These are phyloP conservation scores for Inga oerstediana DNA, from an alignment of 306 rosid genomes.

Conservation along the genomic window DNA sequence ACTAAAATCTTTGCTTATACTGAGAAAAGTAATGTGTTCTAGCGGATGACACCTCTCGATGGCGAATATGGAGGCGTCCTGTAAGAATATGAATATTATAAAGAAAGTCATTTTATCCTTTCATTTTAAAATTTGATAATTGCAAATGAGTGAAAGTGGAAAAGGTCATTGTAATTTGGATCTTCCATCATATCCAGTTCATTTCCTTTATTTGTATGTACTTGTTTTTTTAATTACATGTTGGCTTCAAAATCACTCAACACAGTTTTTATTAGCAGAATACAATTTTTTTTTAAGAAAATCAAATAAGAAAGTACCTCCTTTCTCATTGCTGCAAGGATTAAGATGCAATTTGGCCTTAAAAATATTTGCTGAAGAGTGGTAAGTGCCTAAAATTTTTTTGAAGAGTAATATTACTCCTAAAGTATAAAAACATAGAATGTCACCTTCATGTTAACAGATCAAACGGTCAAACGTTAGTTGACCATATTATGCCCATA, in stretches of 20 bases:
- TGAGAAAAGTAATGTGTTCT: too few relatives aligned
- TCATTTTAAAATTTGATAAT: neutral
- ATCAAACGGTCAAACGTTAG: too few relatives aligned
- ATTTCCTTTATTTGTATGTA: neutral
- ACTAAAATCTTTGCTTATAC: neutral
- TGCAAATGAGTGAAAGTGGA: neutral
- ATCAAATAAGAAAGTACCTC: neutral
- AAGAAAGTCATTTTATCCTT: neutral
- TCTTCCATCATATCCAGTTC: neutral
- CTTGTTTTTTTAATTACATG: neutral
- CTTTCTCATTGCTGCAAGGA: neutral
- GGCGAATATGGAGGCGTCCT: neutral
- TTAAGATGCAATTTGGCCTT: too few relatives aligned
- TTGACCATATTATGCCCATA: too few relatives aligned
- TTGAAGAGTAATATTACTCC: rapidly evolving
- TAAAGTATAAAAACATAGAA: too few relatives aligned
- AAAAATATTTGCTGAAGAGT: too few relatives aligned
- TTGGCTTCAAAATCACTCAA: neutral
- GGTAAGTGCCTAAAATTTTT: rapidly evolving
- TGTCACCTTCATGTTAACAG: too few relatives aligned
- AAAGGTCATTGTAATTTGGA: neutral
- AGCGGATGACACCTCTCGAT: neutral
- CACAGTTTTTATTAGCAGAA: neutral
- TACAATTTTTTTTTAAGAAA: neutral
- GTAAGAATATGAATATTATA: neutral